Evolutionary conservation across 169 alveolate genomes (phyloP).

Genomic region (Toxoplasma gondii): DNA sequence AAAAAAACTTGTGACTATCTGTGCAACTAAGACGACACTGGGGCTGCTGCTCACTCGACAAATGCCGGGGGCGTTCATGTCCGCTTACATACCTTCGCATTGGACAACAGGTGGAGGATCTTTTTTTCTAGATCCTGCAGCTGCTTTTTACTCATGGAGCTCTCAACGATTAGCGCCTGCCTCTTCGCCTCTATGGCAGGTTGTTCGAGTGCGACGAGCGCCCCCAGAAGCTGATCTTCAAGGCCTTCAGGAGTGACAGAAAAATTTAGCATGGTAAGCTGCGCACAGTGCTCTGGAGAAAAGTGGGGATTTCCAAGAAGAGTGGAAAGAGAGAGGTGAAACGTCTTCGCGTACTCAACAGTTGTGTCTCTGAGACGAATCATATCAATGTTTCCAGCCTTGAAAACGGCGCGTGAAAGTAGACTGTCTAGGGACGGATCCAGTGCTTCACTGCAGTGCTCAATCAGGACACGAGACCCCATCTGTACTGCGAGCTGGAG

Average conservation of each 20-base stretch:
- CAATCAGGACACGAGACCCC: slow-evolving; percentile 92
- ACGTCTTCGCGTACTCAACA: slow-evolving; percentile 90
- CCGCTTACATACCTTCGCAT: slow-evolving; percentile 73
- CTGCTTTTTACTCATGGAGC: slow-evolving; percentile 84
- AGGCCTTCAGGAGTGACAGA: slow-evolving; percentile 94
- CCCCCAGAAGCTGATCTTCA: slow-evolving; percentile 93
- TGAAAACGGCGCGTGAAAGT: slow-evolving; percentile 82
- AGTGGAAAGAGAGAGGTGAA: slow-evolving; percentile 93
- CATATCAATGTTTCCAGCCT: slow-evolving; percentile 85
- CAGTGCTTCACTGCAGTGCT: slow-evolving; percentile 94
- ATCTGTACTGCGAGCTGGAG: slow-evolving; percentile 90
- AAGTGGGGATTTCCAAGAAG: slow-evolving; percentile 95
- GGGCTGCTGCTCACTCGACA: too few relatives aligned
- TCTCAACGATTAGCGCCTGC: slow-evolving; percentile 84
- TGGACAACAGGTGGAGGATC: slow-evolving; percentile 86
- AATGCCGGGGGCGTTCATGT: too few relatives aligned
- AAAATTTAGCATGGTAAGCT: slow-evolving; percentile 94
- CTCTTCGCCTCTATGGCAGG: slow-evolving; percentile 91
- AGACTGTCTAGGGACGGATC: slow-evolving; percentile 95
- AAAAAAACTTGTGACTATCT: too few relatives aligned
- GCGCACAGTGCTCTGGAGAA: slow-evolving; percentile 97
- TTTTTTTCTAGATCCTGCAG: slow-evolving; percentile 89
- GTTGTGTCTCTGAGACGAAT: slow-evolving; percentile 90
- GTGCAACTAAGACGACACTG: too few relatives aligned
- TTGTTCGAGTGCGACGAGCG: slow-evolving; percentile 87